Conservation (phyloP, 2,329 filamentous ascomycete genomes). For the Chaetoscypha palmicola region DNA sequence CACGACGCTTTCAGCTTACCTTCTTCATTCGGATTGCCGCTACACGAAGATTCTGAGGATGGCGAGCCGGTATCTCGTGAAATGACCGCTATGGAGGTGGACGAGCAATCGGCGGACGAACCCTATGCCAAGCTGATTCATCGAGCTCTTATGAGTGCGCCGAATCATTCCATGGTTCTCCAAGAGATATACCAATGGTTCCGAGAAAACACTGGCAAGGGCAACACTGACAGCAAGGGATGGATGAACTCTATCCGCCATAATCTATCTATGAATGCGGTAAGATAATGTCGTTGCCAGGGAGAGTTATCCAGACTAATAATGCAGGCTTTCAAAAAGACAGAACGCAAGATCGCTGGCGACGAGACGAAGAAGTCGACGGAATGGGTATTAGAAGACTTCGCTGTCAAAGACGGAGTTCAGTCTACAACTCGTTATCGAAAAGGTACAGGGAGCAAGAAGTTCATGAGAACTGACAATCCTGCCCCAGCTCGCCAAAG, state of each 20-base stretch:
- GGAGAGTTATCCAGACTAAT: slow-evolving; percentile 3
- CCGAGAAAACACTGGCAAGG: slow-evolving; percentile 70
- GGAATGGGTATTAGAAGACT: slow-evolving; percentile 69
- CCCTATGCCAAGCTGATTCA: slow-evolving; percentile 82
- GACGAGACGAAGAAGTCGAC: slow-evolving; percentile 58
- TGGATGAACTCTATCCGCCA: slow-evolving; percentile 97
- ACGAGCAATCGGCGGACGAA: slow-evolving; percentile 37
- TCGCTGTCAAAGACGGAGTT: slow-evolving; percentile 64
- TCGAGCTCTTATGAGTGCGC: slow-evolving; percentile 61
- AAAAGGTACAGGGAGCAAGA: slow-evolving; percentile 41
- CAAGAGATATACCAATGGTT: slow-evolving; percentile 93
- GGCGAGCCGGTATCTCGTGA: slow-evolving; percentile 22
- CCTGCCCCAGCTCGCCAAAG: slow-evolving; percentile 29
- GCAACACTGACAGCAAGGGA: slow-evolving; percentile 54
- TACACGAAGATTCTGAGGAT: slow-evolving; percentile 24
- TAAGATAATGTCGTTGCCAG: slow-evolving; percentile 44
- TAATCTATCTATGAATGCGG: slow-evolving; percentile 91
- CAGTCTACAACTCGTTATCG: slow-evolving; percentile 80
- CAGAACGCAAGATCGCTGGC: slow-evolving; percentile 34
- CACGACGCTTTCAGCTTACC: slow-evolving; percentile 8
- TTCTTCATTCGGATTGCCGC: slow-evolving; percentile 13
- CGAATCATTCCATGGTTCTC: slow-evolving; percentile 64
- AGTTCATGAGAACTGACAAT: slow-evolving; percentile 32
- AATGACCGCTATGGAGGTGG: slow-evolving; percentile 23
- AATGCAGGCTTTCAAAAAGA: slow-evolving; percentile 48